A percentile compares a stretch with the other conserved stretches of the same genome.
These are phyloP conservation scores for Lodderomyces jiufengensis DNA, from an alignment of 1,139 yeast species.

Conservation along the genomic window DNA sequence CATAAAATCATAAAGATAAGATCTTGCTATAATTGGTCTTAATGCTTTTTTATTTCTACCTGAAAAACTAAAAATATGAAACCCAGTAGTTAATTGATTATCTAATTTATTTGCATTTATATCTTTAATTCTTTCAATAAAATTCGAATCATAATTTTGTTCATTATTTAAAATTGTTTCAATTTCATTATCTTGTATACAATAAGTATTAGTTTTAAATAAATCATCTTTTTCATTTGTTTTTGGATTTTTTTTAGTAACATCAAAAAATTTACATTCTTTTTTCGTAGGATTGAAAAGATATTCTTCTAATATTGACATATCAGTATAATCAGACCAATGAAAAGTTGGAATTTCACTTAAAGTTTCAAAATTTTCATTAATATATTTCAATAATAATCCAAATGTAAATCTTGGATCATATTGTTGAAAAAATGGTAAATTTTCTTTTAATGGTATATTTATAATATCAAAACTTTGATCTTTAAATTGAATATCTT, in stretches of 20 bases:
- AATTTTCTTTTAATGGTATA: slow-evolving; percentile 7
- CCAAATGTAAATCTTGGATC: slow-evolving; percentile 37
- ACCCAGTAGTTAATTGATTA: slow-evolving; percentile 11
- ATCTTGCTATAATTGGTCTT: slow-evolving; percentile 32
- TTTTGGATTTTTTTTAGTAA: slow-evolving; percentile 14
- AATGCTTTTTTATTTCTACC: slow-evolving; percentile 28
- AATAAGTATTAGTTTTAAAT: slow-evolving; percentile 18
- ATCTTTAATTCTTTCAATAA: slow-evolving; percentile 9
- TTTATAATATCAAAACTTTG: slow-evolving; percentile 6
- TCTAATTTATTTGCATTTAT: slow-evolving; percentile 3
- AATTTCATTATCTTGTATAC: slow-evolving; percentile 28
- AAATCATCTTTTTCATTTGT: slow-evolving; percentile 20
- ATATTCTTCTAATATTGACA: slow-evolving; percentile 23
- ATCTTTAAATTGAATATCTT: background rate
- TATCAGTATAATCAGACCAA: slow-evolving; percentile 36
- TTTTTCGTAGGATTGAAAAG: slow-evolving; percentile 16
- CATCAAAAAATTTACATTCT: slow-evolving; percentile 23
- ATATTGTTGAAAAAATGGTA: slow-evolving; percentile 18
- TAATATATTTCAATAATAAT: slow-evolving; percentile 21
- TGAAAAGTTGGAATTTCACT: slow-evolving; percentile 27
- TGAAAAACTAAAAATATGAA: slow-evolving; percentile 34
- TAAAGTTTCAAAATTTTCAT: slow-evolving; percentile 5
- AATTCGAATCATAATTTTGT: slow-evolving; percentile 7
- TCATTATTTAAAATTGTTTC: slow-evolving; percentile 4
- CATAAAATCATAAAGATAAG: slow-evolving; percentile 44